Evolutionary conservation across 108 stramenopile genomes (phyloP).

Genomic region (Bacterosira constricta): DNA sequence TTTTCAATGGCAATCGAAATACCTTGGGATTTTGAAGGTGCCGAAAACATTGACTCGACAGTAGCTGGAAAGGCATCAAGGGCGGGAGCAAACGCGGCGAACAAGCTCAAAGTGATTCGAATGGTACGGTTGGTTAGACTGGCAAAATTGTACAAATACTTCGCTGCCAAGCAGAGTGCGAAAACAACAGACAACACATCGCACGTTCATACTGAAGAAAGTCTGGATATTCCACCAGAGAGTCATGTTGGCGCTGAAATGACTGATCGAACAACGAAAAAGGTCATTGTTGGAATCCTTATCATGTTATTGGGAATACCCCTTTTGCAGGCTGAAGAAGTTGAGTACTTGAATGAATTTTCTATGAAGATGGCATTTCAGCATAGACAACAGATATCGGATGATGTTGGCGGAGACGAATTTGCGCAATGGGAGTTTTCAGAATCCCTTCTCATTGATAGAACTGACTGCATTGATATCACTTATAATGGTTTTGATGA

Average conservation of each 20-base stretch:
- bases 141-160: constrained; percentile 72
- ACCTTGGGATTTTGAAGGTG: constrained; percentile 8
- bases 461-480: constrained; percentile 42
- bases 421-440: constrained; percentile 32
- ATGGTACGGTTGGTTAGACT: constrained; percentile 73
- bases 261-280: constrained; percentile 65
- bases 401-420: background rate
- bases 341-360: constrained; percentile 48
- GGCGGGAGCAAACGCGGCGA: constrained; percentile 43
- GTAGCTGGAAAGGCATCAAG: constrained; percentile 34
- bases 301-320: constrained; percentile 59
- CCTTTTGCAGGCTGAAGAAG: constrained; percentile 41
- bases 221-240: constrained; percentile 22
- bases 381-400: constrained; percentile 20
- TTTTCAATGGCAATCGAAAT: constrained; percentile 64
- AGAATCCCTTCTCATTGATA: constrained; percentile 38
- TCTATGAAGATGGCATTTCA: constrained; percentile 49
- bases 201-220: background rate
- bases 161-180: constrained; percentile 24
- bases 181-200: constrained; percentile 3
- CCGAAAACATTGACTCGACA: background rate
- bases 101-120: constrained; percentile 54
- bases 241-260: constrained; percentile 62
- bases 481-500: constrained; percentile 46
- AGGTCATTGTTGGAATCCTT: constrained; percentile 57